Conservation (phyloP, 179 eudicot species). For the Gypsophila paniculata region DNA sequence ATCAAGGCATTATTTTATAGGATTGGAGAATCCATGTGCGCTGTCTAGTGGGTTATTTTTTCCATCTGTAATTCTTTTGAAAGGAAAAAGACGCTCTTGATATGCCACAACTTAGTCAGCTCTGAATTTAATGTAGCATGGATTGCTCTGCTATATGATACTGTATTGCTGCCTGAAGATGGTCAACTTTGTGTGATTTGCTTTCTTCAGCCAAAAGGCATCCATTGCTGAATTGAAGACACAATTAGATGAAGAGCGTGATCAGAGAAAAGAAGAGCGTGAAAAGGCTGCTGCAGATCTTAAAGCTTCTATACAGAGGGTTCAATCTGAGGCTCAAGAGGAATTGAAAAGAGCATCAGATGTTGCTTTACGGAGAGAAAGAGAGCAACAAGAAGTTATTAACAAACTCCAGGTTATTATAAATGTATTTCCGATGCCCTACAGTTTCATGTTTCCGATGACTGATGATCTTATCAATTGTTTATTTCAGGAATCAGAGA, state of each 20-base stretch:
- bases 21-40: neutral
- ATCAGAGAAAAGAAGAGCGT: conserved; percentile 81
- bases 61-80: neutral
- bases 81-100: neutral
- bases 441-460: neutral
- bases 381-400: conserved; percentile 81
- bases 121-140: conserved; percentile 1
- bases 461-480: conserved; percentile 19
- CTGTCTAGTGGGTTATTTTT: neutral
- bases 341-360: conserved; percentile 74
- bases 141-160: neutral
- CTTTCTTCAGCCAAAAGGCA: conserved; percentile 67
- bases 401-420: conserved; percentile 78
- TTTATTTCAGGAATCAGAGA: conserved; percentile 67
- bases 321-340: conserved; percentile 74
- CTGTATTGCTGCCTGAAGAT: neutral
- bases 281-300: conserved; percentile 72
- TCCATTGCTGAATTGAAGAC: conserved; percentile 66
- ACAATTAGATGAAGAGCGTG: conserved; percentile 83
- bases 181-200: conserved; percentile 18
- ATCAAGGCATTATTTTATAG: neutral
- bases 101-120: neutral
- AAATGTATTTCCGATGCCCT: neutral
- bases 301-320: conserved; percentile 63
- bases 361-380: conserved; percentile 57